Evolutionary conservation across 177 flowering plant genomes (phyloP).

Genomic region (Telopea speciosissima): DNA sequence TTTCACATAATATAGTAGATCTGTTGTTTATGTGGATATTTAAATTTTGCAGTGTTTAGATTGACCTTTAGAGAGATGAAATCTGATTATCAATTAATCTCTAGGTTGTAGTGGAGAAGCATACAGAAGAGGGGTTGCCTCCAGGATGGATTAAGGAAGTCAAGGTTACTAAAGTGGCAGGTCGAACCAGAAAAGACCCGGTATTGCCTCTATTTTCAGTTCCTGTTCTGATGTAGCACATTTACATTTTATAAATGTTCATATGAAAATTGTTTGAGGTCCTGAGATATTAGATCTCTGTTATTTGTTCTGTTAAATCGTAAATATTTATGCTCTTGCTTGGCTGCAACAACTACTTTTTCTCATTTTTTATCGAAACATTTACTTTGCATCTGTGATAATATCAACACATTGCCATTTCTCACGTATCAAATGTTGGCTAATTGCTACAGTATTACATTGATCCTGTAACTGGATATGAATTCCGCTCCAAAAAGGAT

Average conservation of each 20-base stretch:
- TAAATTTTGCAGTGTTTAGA: constrained; percentile 1
- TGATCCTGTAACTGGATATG: constrained; percentile 46
- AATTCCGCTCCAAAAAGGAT: constrained; percentile 46
- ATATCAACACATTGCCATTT: neutral
- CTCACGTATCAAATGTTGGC: neutral
- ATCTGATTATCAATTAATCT: constrained; percentile 2
- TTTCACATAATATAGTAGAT: constrained; percentile 1
- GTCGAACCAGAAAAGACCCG: constrained; percentile 33
- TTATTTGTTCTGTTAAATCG: neutral
- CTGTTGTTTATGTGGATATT: neutral
- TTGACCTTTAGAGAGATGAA: neutral
- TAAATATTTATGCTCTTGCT: neutral
- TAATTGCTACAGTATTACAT: constrained; percentile 42
- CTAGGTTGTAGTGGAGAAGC: constrained; percentile 29
- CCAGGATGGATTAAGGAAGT: constrained; percentile 49
- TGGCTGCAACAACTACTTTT: neutral
- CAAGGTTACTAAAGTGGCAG: constrained; percentile 16
- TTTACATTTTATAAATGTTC: neutral
- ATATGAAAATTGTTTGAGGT: neutral
- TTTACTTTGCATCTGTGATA: neutral
- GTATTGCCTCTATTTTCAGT: constrained; percentile 22
- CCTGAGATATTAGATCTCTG: neutral
- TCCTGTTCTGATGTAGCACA: neutral
- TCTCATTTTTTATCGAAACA: neutral
- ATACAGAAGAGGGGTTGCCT: constrained; percentile 31